phyloP scores from a whole-genome alignment of 176 grass and related monocot genomes.

The Cenchrus purpureus region DNA sequence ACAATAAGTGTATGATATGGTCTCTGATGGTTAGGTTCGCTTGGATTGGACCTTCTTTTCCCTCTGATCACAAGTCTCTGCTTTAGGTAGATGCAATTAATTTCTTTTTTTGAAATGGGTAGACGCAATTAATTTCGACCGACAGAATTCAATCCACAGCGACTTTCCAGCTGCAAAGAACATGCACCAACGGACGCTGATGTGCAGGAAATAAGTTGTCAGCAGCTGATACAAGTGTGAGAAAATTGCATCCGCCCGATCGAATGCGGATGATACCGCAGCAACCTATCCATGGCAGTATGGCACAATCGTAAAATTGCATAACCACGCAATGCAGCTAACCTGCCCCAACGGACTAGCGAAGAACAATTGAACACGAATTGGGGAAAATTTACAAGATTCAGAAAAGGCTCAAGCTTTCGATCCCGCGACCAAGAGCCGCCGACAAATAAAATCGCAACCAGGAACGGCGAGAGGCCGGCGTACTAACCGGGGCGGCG shows the following conservation, averaged over 20 bases:
- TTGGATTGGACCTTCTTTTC: background rate
- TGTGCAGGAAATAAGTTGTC: background rate
- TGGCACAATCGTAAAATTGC: no score
- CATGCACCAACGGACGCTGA: no score
- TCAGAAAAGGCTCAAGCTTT: background rate
- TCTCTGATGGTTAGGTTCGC: background rate
- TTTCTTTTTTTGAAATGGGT: background rate
- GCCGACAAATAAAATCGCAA: background rate
- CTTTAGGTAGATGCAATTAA: background rate
- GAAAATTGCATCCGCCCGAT: background rate
- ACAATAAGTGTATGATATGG: background rate
- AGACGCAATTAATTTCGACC: background rate
- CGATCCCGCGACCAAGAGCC: background rate
- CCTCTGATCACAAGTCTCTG: background rate
- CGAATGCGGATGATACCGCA: background rate
- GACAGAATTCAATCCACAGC: background rate
- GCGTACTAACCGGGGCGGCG: conserved; percentile 54
- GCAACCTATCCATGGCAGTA: background rate
- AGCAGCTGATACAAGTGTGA: background rate
- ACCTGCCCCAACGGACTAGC: background rate
- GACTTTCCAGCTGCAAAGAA: background rate
- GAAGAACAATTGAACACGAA: background rate
- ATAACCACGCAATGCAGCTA: background rate
- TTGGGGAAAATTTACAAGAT: background rate
- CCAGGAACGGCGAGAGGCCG: background rate